phyloP scores from a whole-genome alignment of 805 yeast species.

The Phaffomyces antillensis region DNA sequence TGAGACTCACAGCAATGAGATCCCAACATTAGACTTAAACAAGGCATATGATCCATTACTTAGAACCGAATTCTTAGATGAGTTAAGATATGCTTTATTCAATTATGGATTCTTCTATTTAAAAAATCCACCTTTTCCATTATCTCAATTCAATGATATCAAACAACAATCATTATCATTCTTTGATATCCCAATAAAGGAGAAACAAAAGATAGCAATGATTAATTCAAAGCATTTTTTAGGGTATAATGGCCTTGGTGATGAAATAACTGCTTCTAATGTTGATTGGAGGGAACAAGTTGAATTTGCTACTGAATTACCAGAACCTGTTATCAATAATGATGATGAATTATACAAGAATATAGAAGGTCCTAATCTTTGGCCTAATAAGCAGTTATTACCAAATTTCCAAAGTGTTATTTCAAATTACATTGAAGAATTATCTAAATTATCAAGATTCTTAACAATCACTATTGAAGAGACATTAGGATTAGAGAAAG shows the following conservation, averaged over 20 bases:
- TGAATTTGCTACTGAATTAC: slow-evolving; percentile 46
- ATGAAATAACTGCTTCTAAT: slow-evolving; percentile 37
- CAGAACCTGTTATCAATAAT: slow-evolving; percentile 21
- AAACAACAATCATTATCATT: slow-evolving; percentile 28
- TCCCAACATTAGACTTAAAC: slow-evolving; percentile 5
- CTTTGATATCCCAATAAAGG: slow-evolving; percentile 33
- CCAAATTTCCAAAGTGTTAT: slow-evolving; percentile 30
- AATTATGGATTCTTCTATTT: slow-evolving; percentile 37
- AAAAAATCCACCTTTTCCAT: slow-evolving; percentile 36
- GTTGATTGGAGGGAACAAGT: slow-evolving; percentile 47
- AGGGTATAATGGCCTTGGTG: slow-evolving; percentile 39
- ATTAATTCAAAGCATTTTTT: slow-evolving; percentile 37
- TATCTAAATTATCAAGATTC: slow-evolving; percentile 36
- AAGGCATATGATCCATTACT: neutral
- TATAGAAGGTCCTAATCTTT: slow-evolving; percentile 41
- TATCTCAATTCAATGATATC: slow-evolving; percentile 20
- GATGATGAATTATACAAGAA: slow-evolving; percentile 32
- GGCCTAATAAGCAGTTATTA: slow-evolving; percentile 30
- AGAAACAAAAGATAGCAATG: slow-evolving; percentile 34
- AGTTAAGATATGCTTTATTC: slow-evolving; percentile 44
- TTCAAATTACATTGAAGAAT: slow-evolving; percentile 33
- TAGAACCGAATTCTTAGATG: slow-evolving; percentile 1
- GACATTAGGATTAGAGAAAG: slow-evolving; percentile 41
- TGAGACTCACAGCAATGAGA: neutral
- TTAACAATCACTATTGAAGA: slow-evolving; percentile 46